A percentile compares a stretch with the other conserved stretches of the same genome.
phyloP scores from a whole-genome alignment of 2,329 filamentous ascomycete species.

The Neurospora sp. region DNA sequence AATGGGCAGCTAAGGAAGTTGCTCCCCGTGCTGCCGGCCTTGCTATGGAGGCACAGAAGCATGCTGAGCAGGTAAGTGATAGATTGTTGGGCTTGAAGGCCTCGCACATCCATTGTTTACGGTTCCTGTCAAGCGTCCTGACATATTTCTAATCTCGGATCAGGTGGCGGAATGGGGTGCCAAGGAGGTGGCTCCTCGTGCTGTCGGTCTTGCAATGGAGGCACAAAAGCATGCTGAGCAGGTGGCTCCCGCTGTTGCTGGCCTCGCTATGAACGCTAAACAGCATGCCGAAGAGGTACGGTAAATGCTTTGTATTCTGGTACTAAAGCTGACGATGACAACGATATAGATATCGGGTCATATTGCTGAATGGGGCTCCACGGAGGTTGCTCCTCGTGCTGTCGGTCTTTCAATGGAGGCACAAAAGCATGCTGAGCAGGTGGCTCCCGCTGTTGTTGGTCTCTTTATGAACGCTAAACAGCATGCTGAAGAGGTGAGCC shows the following conservation, averaged over 20 bases:
- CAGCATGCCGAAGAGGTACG: not conserved
- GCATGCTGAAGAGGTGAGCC: too few relatives aligned
- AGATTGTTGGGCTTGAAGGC: not conserved
- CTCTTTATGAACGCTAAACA: not conserved
- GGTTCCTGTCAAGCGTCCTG: not conserved
- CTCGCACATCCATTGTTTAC: not conserved
- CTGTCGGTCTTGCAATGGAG: too few relatives aligned
- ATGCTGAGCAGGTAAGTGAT: not conserved
- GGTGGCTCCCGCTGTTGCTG: not conserved
- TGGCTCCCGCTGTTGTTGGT: not conserved
- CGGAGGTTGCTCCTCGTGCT: not conserved
- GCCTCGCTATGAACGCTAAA: not conserved
- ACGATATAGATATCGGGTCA: not conserved
- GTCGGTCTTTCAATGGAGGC: not conserved
- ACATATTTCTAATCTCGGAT: not conserved
- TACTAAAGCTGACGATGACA: not conserved
- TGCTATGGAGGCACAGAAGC: not conserved
- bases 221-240: too few relatives aligned
- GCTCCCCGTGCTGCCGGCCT: not conserved
- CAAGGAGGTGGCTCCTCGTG: not conserved
- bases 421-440: not conserved
- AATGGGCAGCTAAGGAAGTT: not conserved
- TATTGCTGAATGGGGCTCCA: not conserved
- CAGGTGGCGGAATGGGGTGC: not conserved
- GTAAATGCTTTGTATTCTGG: not conserved